These are phyloP conservation scores for Penicillium subrubescens DNA, from an alignment of 495 filamentous ascomycete genomes.

Conservation along the genomic window DNA sequence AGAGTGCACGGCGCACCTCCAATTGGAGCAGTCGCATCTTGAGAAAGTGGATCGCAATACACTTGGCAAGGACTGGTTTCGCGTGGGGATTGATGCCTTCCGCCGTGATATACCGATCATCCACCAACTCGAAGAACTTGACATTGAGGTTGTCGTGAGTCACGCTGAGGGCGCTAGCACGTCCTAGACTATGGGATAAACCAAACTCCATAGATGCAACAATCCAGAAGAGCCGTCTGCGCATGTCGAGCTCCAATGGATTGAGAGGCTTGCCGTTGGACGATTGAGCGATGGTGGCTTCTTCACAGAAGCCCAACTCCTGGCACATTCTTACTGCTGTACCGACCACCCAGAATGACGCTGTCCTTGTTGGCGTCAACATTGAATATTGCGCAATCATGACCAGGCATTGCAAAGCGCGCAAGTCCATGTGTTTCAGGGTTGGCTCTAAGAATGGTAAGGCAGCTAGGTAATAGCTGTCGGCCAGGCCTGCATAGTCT, in stretches of 20 bases:
- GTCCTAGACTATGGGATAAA: constrained; percentile 80
- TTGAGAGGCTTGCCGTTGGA: constrained; percentile 52
- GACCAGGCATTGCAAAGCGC: constrained; percentile 85
- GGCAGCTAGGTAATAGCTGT: constrained; percentile 88
- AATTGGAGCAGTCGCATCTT: constrained; percentile 87
- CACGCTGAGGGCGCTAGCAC: constrained; percentile 80
- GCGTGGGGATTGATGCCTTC: constrained; percentile 69
- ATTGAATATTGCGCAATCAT: constrained; percentile 91
- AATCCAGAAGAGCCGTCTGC: constrained; percentile 83
- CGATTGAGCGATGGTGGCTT: constrained; percentile 72
- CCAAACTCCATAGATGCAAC: constrained; percentile 84
- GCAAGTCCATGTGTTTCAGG: constrained; percentile 77
- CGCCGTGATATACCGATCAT: constrained; percentile 79
- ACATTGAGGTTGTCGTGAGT: constrained; percentile 79
- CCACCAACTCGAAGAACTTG: constrained; percentile 72
- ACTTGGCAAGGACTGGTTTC: constrained; percentile 72
- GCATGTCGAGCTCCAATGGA: constrained; percentile 80
- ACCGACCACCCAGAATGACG: constrained; percentile 88
- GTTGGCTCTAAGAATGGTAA: constrained; percentile 77
- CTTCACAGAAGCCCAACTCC: constrained; percentile 79
- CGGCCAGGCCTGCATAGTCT: constrained; percentile 80
- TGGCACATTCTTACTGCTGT: constrained; percentile 83
- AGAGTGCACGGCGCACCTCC: constrained; percentile 81
- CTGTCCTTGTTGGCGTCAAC: constrained; percentile 84
- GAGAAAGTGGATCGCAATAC: constrained; percentile 87